These are phyloP conservation scores for Begonia fuchsioides DNA, from an alignment of 306 rosid species.

Conservation along the genomic window DNA sequence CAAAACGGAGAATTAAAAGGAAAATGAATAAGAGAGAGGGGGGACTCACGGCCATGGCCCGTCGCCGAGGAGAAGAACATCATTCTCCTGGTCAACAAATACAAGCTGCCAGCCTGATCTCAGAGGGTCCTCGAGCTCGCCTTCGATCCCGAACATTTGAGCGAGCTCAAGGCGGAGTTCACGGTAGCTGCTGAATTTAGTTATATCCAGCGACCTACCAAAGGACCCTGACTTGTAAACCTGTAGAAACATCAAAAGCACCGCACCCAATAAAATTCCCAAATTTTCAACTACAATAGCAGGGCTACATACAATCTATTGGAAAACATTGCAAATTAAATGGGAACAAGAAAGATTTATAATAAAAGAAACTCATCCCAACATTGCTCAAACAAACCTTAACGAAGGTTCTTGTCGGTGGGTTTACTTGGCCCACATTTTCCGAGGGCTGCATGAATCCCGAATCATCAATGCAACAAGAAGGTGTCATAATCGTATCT, in stretches of 20 bases:
- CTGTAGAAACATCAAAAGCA: no score
- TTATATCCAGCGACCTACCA: conserved; percentile 49
- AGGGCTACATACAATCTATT: no score
- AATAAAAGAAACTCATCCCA: no score
- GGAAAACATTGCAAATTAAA: no score
- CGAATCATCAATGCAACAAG: conserved; percentile 51
- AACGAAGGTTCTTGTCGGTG: conserved; percentile 61
- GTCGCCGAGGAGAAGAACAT: conserved; percentile 87
- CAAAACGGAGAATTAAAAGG: no score
- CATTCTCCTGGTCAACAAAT: conserved; percentile 91
- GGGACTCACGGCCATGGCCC: conserved; percentile 54
- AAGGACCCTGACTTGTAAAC: conserved; percentile 48
- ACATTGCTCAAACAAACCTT: no score
- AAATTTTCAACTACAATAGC: no score
- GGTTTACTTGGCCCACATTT: conserved; percentile 47
- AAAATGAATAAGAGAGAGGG: neutral
- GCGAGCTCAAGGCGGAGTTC: conserved; percentile 88
- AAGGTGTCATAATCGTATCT: conserved; percentile 42
- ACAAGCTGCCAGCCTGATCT: conserved; percentile 99
- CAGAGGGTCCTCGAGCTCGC: conserved; percentile 78
- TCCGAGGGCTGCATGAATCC: conserved; percentile 46
- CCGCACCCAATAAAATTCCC: no score
- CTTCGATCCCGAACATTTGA: conserved; percentile 77
- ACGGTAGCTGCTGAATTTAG: conserved; percentile 68
- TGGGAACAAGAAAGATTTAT: no score